Percentiles rank a stretch among this genome's conserved stretches.
These are phyloP conservation scores for Pseudogymnoascus sp. DNA, from an alignment of 2,329 filamentous ascomycete genomes.

Conservation along the genomic window DNA sequence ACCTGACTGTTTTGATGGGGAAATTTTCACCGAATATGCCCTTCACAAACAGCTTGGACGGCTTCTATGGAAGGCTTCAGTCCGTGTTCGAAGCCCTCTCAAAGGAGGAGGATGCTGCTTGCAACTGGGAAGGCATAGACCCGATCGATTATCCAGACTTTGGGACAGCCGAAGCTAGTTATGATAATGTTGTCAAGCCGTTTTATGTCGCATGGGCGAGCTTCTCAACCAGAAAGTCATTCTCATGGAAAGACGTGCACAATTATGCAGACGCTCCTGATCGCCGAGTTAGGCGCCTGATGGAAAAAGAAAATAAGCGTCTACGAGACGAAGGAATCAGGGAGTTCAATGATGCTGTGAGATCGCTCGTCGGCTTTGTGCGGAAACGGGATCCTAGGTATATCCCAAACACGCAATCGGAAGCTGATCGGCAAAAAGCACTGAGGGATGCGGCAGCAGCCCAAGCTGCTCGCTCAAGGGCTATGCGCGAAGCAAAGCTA, in stretches of 20 bases:
- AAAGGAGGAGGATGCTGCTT: constrained; percentile 70
- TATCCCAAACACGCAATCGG: constrained; percentile 66
- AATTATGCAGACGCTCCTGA: constrained; percentile 80
- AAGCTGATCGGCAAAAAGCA: constrained; percentile 71
- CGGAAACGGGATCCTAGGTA: constrained; percentile 88
- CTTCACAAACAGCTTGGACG: constrained; percentile 70
- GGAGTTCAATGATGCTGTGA: constrained; percentile 88
- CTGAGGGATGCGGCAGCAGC: constrained; percentile 72
- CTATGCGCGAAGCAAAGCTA: constrained; percentile 70
- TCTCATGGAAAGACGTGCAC: constrained; percentile 84
- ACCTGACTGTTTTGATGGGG: constrained; percentile 70
- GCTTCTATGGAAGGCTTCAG: constrained; percentile 77
- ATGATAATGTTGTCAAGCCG: constrained; percentile 66
- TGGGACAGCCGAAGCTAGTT: constrained; percentile 66
- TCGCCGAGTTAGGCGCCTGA: constrained; percentile 68
- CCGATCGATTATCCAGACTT: constrained; percentile 71
- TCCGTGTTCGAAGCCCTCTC: constrained; percentile 75
- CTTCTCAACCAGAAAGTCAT: constrained; percentile 79
- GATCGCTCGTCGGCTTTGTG: constrained; percentile 78
- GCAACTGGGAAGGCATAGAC: constrained; percentile 57
- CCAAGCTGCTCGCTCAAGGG: constrained; percentile 76
- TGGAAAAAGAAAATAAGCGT: constrained; percentile 94
- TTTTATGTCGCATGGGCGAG: constrained; percentile 79
- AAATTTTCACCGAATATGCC: constrained; percentile 72
- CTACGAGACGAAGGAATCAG: constrained; percentile 72